Conservation (phyloP, 257 asterid species). For the Catharanthus roseus region DNA sequence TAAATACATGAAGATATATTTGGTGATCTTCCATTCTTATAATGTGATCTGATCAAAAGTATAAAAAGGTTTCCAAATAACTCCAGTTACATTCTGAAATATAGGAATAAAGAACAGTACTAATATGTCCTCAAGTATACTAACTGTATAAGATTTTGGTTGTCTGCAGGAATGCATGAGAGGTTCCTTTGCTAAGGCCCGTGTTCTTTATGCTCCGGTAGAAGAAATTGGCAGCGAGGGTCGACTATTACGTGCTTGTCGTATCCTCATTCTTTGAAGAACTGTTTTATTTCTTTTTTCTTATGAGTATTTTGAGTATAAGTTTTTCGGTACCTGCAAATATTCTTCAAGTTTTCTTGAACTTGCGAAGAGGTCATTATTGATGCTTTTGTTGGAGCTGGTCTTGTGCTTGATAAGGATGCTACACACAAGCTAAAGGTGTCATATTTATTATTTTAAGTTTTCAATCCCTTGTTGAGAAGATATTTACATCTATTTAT, state of each 20-base stretch:
- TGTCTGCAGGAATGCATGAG: constrained; percentile 69
- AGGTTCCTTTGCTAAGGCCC: constrained; percentile 70
- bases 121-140: not conserved
- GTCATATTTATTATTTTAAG: constrained; percentile 10
- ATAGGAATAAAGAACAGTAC: constrained; percentile 4
- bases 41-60: not conserved
- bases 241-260: constrained; percentile 75
- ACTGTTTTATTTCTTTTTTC: constrained; percentile 14
- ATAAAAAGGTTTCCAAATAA: not conserved
- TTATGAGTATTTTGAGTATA: constrained; percentile 2
- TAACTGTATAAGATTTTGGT: constrained; percentile 3
- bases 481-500: not conserved
- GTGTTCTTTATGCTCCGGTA: constrained; percentile 79
- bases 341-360: constrained; percentile 38
- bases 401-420: constrained; percentile 72
- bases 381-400: constrained; percentile 84
- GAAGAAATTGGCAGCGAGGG: constrained; percentile 81
- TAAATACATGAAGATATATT: not conserved
- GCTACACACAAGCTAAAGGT: constrained; percentile 66
- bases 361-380: constrained; percentile 70
- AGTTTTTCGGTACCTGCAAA: constrained; percentile 3
- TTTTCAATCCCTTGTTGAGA: constrained; percentile 2
- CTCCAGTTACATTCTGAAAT: not conserved
- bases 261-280: constrained; percentile 51
- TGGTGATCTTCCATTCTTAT: not conserved